A percentile compares a stretch with the other conserved stretches of the same genome.
Evolutionary conservation across 2,329 filamentous ascomycete genomes (phyloP).

Genomic region (Pseudogymnoascus sp.): DNA sequence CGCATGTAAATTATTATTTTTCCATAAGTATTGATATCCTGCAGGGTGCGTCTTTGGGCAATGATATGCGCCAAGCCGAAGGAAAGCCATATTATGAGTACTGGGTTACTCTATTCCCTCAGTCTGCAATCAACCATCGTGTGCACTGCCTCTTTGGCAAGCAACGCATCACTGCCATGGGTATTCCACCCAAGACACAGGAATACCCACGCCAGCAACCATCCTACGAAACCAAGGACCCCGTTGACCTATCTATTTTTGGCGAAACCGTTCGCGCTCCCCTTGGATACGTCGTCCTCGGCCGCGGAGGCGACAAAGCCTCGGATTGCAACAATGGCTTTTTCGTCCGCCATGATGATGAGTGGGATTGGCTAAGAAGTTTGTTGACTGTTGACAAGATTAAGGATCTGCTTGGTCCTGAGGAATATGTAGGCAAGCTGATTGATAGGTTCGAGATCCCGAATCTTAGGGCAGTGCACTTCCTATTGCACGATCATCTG

Average conservation of each 20-base stretch:
- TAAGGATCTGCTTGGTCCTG: conserved; percentile 22
- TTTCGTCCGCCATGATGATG: conserved; percentile 34
- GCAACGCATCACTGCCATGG: conserved; percentile 1
- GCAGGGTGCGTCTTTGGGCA: conserved; percentile 36
- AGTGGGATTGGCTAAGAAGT: conserved; percentile 35
- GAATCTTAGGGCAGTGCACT: conserved; percentile 26
- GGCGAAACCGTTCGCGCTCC: conserved; percentile 22
- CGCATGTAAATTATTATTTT: not conserved
- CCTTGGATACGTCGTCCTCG: conserved; percentile 30
- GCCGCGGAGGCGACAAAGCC: conserved; percentile 34
- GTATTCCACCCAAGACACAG: conserved; percentile 8
- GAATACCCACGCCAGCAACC: conserved; percentile 6
- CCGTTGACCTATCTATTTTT: conserved; percentile 14
- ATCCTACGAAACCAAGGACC: conserved; percentile 18
- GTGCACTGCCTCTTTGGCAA: conserved; percentile 21
- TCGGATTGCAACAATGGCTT: conserved; percentile 34
- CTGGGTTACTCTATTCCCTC: conserved; percentile 24
- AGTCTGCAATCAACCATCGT: conserved; percentile 20
- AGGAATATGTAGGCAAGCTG: conserved; percentile 20
- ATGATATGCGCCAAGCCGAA: conserved; percentile 34
- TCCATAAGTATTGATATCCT: conserved; percentile 33
- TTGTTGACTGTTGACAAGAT: conserved; percentile 23
- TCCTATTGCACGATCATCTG: conserved; percentile 40
- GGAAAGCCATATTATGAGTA: conserved; percentile 25
- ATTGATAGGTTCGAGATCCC: conserved; percentile 17